These are phyloP conservation scores for Gloeopeniophorella convolvens DNA, from an alignment of 768 basidiomycete genomes.

Conservation along the genomic window DNA sequence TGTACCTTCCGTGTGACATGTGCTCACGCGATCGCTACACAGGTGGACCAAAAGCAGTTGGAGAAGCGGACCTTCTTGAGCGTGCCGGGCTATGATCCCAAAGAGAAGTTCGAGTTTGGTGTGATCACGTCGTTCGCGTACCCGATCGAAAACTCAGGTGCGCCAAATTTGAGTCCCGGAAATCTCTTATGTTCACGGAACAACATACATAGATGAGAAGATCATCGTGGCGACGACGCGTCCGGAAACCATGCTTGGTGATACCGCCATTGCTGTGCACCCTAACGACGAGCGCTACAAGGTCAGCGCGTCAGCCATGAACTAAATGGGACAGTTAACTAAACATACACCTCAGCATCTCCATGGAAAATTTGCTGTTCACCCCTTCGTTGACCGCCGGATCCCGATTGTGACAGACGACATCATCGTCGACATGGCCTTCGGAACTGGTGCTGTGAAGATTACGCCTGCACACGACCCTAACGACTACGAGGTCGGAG, in stretches of 20 bases:
- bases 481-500: slow-evolving; percentile 93
- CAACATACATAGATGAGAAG: slow-evolving; percentile 56
- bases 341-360: slow-evolving; percentile 50
- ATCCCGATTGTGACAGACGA: slow-evolving; percentile 85
- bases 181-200: neutral
- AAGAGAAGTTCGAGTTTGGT: slow-evolving; percentile 96
- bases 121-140: slow-evolving; percentile 97
- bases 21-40: neutral
- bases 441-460: slow-evolving; percentile 98
- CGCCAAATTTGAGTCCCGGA: slow-evolving; percentile 22
- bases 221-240: slow-evolving; percentile 95
- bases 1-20: neutral
- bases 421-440: slow-evolving; percentile 84
- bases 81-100: slow-evolving; percentile 92
- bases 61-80: slow-evolving; percentile 77
- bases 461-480: slow-evolving; percentile 98
- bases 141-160: slow-evolving; percentile 78
- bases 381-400: slow-evolving; percentile 83
- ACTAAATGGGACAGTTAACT: too few relatives aligned
- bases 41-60: slow-evolving; percentile 92
- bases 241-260: slow-evolving; percentile 98
- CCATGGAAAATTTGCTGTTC: slow-evolving; percentile 84
- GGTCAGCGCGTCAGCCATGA: too few relatives aligned
- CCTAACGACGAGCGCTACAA: slow-evolving; percentile 88
- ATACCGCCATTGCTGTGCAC: slow-evolving; percentile 95